Evolutionary conservation across 495 filamentous ascomycete species (phyloP), one percentile per base, ranked within the genome.

Genomic region (Lasiosphaeria ovina): DNA sequence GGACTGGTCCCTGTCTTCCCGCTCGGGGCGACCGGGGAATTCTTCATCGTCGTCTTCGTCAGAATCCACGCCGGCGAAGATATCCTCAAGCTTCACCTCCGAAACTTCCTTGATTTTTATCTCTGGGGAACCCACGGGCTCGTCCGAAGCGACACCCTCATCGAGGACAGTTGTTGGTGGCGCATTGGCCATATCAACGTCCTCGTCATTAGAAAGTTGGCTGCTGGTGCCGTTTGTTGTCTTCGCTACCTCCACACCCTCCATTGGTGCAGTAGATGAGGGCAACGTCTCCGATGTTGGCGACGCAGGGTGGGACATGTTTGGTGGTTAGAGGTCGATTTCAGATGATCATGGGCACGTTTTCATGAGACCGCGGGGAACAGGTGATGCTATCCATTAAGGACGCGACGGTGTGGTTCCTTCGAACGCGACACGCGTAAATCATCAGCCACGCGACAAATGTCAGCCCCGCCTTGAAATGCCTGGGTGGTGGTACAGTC

Each of bases 1-100:
- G n/a, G 66, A 67, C 6, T 12, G 14, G 8, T 69, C 64, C 31
- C 66, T 67, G 16, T 68, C 63, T 42, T 63, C 24, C 17, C 44
- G 52, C 35, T 36, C 54, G 59, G 16, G 63, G 9, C 83, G 87
- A 45, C 79, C 81, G 6, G 85, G 81, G 61, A 89, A 93, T 58
- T 94, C 90, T 4, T 89, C 85, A 60, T 94, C 83, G 58, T 92
- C 89, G 44, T 47, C 44, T 14, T 87, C 85, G 58, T 94, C 89
- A 4, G 89, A 89, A 51, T 90, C 88, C 35, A 87, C 84, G 57
- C 88, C 89, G 38, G 86, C 85, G 64, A 96, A 94, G 38, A 96
- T 71, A 40, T 93, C 88, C 53, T 95, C 92, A 17, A 97, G 72
- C 48, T 89, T 90, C 17, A 89, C 79, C n/a, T 83, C 74, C 44